These are phyloP conservation scores for Cicer judaicum DNA, from an alignment of 306 rosid genomes.

Conservation along the genomic window DNA sequence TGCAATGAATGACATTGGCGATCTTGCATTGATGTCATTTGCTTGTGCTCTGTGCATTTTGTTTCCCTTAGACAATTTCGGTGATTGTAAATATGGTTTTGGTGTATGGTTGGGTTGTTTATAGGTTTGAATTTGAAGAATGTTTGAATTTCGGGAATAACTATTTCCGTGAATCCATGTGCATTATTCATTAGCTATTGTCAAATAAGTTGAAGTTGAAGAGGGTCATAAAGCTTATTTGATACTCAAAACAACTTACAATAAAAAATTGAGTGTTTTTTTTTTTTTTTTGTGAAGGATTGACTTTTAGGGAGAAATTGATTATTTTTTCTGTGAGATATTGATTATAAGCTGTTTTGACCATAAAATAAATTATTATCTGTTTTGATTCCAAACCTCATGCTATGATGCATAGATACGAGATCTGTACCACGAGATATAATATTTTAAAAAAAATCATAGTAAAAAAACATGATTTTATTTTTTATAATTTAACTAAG, in stretches of 20 bases:
- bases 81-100: not conserved
- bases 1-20: constrained; percentile 21
- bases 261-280: not conserved
- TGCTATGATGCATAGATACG: too few relatives aligned
- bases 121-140: constrained; percentile 20
- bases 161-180: constrained; percentile 7
- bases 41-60: not conserved
- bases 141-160: constrained; percentile 25
- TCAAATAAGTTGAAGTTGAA: not conserved
- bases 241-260: not conserved
- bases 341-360: constrained; percentile 20
- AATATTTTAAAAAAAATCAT: too few relatives aligned
- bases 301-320: not conserved
- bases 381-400: not conserved
- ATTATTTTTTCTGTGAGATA: not conserved
- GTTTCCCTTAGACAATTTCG: constrained; percentile 4
- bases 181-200: constrained; percentile 15
- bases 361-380: not conserved
- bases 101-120: constrained; percentile 7
- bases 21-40: constrained; percentile 19
- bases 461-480: too few relatives aligned
- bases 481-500: too few relatives aligned
- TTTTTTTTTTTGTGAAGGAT: not conserved
- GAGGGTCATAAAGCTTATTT: constrained; percentile 14
- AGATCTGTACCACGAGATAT: too few relatives aligned